Conservation (phyloP, 495 filamentous ascomycete genomes). For the Eremomyces bilateralis region DNA sequence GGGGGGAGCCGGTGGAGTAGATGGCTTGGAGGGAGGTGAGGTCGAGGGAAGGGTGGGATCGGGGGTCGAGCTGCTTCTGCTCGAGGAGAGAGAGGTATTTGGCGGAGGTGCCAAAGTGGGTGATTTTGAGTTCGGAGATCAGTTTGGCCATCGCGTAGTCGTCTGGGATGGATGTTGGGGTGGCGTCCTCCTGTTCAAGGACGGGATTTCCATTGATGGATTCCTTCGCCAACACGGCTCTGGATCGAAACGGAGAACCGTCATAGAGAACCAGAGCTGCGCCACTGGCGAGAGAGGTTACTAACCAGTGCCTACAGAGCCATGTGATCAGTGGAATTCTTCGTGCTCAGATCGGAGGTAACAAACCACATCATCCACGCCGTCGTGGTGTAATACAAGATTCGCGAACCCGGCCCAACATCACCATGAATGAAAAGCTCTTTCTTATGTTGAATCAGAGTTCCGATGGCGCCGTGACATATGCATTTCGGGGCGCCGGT, state of each 20-base stretch:
- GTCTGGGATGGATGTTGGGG: slow-evolving; percentile 22
- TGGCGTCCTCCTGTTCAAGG: too few relatives aligned
- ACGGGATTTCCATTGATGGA: too few relatives aligned
- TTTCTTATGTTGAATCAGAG: slow-evolving; percentile 84
- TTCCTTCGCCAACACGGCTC: too few relatives aligned
- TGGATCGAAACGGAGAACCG: slow-evolving; percentile 68
- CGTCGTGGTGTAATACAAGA: slow-evolving; percentile 75
- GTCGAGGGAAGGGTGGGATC: slow-evolving; percentile 22
- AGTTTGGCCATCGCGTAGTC: slow-evolving; percentile 48
- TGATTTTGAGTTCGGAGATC: slow-evolving; percentile 50
- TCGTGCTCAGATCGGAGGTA: slow-evolving; percentile 54
- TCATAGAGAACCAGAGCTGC: slow-evolving; percentile 71
- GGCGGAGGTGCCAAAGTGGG: slow-evolving; percentile 81
- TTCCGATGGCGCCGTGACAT: slow-evolving; percentile 71
- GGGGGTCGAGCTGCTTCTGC: slow-evolving; percentile 48
- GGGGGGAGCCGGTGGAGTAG: slow-evolving; percentile 78
- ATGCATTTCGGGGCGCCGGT: slow-evolving; percentile 87
- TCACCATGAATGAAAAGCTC: slow-evolving; percentile 72
- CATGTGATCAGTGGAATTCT: background rate
- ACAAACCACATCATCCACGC: slow-evolving; percentile 99
- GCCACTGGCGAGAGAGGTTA: slow-evolving; percentile 37
- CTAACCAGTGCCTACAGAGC: background rate
- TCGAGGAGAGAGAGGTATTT: slow-evolving; percentile 86
- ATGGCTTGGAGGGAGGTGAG: slow-evolving; percentile 47
- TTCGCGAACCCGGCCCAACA: slow-evolving; percentile 37